Conservation (phyloP, 352 stramenopile species). For the Pythium angustatum region DNA sequence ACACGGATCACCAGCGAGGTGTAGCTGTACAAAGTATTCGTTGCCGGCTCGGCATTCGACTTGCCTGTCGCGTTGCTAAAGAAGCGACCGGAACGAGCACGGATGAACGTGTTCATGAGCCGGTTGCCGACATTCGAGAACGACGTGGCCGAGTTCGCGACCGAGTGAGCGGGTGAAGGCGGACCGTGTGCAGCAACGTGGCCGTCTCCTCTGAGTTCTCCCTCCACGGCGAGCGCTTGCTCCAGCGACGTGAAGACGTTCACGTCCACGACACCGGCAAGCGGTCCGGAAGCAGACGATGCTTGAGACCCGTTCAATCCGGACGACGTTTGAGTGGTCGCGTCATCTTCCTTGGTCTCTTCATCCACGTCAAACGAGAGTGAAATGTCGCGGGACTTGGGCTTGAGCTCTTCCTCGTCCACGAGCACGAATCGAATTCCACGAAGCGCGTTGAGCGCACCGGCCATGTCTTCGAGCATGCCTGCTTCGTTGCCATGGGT, state of each 20-base stretch:
- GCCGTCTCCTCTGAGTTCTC: conserved; percentile 24
- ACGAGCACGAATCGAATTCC: conserved; percentile 82
- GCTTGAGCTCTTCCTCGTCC: conserved; percentile 62
- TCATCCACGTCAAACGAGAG: conserved; percentile 73
- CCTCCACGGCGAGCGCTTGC: conserved; percentile 56
- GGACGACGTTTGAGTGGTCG: conserved; percentile 33
- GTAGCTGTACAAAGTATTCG: conserved; percentile 54
- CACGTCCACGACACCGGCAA: conserved; percentile 78
- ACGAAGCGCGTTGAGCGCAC: conserved; percentile 76
- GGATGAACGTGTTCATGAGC: conserved; percentile 71
- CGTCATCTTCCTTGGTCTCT: conserved; percentile 55
- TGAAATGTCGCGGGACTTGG: conserved; percentile 43
- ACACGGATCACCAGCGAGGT: conserved; percentile 81
- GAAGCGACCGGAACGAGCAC: conserved; percentile 60
- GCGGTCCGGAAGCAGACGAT: conserved; percentile 39
- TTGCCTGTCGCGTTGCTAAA: conserved; percentile 40
- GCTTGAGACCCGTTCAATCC: conserved; percentile 29
- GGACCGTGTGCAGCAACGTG: conserved; percentile 23
- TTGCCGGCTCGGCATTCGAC: conserved; percentile 32
- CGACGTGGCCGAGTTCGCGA: conserved; percentile 36
- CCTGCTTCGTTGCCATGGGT: conserved; percentile 87
- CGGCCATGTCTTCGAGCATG: conserved; percentile 89
- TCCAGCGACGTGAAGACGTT: conserved; percentile 81
- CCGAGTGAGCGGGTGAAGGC: conserved; percentile 38
- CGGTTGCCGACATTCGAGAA: conserved; percentile 68